These are phyloP conservation scores for Phytophthora brassicae DNA, from an alignment of 352 stramenopile species.

Conservation along the genomic window DNA sequence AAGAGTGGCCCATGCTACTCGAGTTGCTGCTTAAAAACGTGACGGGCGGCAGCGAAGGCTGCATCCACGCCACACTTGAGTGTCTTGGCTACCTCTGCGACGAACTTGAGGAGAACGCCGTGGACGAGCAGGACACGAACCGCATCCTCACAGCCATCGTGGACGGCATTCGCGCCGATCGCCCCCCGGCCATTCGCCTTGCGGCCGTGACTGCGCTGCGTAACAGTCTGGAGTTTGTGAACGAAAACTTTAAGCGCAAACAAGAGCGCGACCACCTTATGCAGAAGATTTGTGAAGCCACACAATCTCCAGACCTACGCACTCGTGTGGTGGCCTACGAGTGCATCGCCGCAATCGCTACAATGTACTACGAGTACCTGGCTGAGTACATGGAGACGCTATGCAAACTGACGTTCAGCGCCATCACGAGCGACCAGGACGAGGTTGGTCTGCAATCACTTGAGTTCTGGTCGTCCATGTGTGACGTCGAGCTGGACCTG, in stretches of 20 bases:
- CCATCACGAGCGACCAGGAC: conserved; percentile 91
- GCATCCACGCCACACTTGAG: conserved; percentile 91
- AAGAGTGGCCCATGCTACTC: conserved; percentile 95
- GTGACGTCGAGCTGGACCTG: conserved; percentile 94
- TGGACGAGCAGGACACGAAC: conserved; percentile 91
- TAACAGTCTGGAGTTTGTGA: conserved; percentile 96
- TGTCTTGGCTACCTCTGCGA: conserved; percentile 86
- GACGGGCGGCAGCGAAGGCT: conserved; percentile 74
- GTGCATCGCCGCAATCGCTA: conserved; percentile 94
- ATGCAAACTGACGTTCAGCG: conserved; percentile 95
- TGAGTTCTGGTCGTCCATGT: conserved; percentile 98
- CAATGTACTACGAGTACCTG: conserved; percentile 97
- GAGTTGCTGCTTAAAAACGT: conserved; percentile 93
- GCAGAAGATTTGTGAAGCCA: conserved; percentile 94
- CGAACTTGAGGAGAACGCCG: conserved; percentile 68
- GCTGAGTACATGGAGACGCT: conserved; percentile 95
- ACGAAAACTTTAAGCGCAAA: conserved; percentile 96
- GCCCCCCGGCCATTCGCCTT: conserved; percentile 87
- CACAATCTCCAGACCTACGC: conserved; percentile 86
- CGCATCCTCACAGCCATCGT: conserved; percentile 97
- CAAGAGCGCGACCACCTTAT: conserved; percentile 96
- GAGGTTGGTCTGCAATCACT: conserved; percentile 95
- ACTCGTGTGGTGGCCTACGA: conserved; percentile 94
- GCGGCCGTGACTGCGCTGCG: conserved; percentile 92
- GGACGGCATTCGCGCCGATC: conserved; percentile 91